Evolutionary conservation across 495 filamentous ascomycete species (phyloP).

Genomic region (Penicillium nucicola): DNA sequence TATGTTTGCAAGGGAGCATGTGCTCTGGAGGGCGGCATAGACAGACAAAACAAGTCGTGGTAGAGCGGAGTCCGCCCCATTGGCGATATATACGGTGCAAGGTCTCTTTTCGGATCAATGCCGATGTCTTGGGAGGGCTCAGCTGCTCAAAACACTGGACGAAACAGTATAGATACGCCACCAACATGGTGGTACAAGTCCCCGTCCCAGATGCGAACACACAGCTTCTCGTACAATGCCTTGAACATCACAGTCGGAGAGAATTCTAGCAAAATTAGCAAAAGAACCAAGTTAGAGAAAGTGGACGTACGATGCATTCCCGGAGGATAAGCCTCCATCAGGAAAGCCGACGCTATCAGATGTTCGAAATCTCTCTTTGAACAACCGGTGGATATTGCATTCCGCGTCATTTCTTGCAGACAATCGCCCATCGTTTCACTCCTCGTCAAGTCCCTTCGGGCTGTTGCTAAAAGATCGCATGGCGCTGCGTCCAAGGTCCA

Average conservation of each 20-base stretch:
- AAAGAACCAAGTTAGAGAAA: background rate
- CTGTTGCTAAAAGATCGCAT: too few species aligned
- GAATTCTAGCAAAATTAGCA: background rate
- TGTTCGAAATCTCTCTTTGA: too few species aligned
- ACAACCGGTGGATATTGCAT: too few species aligned
- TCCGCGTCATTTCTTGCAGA: too few species aligned
- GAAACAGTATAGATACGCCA: background rate
- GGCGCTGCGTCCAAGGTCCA: too few species aligned
- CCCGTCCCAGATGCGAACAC: background rate
- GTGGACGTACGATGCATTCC: background rate
- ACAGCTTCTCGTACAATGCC: background rate
- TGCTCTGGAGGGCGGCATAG: too few species aligned
- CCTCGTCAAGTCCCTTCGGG: too few species aligned
- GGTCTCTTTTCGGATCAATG: background rate
- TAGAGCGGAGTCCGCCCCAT: background rate
- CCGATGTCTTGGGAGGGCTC: background rate
- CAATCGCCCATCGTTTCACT: too few species aligned
- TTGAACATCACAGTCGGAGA: background rate
- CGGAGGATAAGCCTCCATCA: background rate
- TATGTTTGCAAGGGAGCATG: too few species aligned
- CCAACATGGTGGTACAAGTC: background rate
- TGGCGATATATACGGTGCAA: background rate
- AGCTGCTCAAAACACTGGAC: background rate
- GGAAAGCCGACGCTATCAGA: too few species aligned
- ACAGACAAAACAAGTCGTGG: too few species aligned